Percentiles rank a stretch among this genome's conserved stretches.
phyloP scores from a whole-genome alignment of 225 moss, liverwort and hornwort genomes.

The Bryum argenteum region DNA sequence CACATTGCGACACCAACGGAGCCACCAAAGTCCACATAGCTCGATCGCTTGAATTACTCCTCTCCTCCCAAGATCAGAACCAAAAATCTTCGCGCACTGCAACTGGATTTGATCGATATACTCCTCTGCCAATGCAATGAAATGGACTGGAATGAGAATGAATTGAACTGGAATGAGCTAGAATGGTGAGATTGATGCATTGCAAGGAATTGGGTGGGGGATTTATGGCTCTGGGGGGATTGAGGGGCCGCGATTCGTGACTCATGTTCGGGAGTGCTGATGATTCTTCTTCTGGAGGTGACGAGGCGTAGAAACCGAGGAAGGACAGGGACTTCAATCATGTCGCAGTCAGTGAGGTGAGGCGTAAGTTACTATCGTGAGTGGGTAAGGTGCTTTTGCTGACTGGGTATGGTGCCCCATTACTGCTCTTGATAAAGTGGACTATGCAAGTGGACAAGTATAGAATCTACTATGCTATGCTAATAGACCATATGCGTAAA shows the following conservation, averaged over 20 bases:
- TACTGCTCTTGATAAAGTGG: too few relatives aligned
- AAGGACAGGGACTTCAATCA: background rate
- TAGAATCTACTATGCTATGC: too few relatives aligned
- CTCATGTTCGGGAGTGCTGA: constrained; percentile 7
- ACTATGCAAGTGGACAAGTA: too few relatives aligned
- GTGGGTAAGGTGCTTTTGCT: background rate
- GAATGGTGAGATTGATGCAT: background rate
- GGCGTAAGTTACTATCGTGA: background rate
- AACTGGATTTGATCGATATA: background rate
- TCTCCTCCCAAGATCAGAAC: background rate
- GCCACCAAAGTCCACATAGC: constrained; percentile 43
- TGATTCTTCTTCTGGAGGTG: background rate
- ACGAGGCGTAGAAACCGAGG: constrained; percentile 32
- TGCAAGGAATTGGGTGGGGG: background rate
- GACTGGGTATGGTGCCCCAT: background rate
- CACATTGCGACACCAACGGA: constrained; percentile 27
- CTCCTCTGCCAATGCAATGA: background rate
- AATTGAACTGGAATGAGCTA: background rate
- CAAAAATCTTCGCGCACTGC: background rate
- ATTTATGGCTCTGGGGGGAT: background rate
- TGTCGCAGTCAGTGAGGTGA: background rate
- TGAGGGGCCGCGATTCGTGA: background rate
- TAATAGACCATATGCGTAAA: too few relatives aligned
- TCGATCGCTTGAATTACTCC: too few relatives aligned
- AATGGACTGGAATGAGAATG: background rate